phyloP scores from a whole-genome alignment of 352 stramenopile species.

The Pythium chondricola region DNA sequence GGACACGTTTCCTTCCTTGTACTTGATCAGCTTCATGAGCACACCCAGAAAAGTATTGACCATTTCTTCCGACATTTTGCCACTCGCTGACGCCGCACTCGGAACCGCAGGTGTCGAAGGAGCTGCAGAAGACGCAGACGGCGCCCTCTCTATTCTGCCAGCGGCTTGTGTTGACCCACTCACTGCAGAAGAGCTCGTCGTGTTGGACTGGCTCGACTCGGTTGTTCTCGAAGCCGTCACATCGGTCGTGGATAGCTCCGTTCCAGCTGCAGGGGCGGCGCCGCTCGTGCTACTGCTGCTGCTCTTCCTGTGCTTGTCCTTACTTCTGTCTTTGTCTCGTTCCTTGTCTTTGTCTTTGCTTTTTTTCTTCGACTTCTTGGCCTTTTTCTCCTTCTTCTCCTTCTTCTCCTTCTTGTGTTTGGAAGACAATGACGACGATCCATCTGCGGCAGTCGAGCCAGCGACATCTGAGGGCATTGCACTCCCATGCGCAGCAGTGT shows the following conservation, averaged over 20 bases:
- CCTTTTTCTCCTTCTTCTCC: conserved; percentile 29
- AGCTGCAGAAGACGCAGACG: neutral
- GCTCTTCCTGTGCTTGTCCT: conserved; percentile 23
- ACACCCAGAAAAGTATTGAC: conserved; percentile 49
- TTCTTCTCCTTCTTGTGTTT: conserved; percentile 46
- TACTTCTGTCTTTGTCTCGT: conserved; percentile 10
- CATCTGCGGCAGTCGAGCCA: neutral
- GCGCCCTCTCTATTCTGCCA: neutral
- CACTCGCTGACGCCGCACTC: neutral
- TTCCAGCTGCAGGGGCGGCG: too few relatives aligned
- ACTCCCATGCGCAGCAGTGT: conserved; percentile 19
- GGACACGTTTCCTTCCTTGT: conserved; percentile 70
- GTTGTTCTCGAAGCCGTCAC: too few relatives aligned
- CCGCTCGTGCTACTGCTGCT: conserved; percentile 6
- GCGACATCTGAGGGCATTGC: too few relatives aligned
- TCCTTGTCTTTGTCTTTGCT: conserved; percentile 56
- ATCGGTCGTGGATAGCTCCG: too few relatives aligned
- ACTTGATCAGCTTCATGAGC: conserved; percentile 83
- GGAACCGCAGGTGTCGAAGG: too few relatives aligned
- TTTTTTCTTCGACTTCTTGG: conserved; percentile 64
- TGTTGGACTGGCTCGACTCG: too few relatives aligned
- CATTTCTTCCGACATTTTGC: conserved; percentile 53
- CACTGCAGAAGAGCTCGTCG: neutral
- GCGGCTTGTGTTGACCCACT: neutral
- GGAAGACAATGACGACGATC: conserved; percentile 2